phyloP scores from a whole-genome alignment of 2,329 filamentous ascomycete species.

The Pestalotiopsis fici region DNA sequence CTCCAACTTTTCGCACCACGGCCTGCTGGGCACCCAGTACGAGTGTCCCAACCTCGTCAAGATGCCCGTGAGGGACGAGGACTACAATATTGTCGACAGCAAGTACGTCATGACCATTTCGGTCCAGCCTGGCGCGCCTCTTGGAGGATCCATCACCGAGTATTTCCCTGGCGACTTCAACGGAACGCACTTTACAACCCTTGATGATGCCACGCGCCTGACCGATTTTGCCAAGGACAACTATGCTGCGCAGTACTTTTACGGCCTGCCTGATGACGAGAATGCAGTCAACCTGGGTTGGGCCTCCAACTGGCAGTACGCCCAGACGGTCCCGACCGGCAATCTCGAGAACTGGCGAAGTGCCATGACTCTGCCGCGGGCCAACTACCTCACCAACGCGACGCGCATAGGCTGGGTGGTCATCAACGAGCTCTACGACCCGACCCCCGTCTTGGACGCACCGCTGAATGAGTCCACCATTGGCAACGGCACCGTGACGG shows the following conservation, averaged over 20 bases:
- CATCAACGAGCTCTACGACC: constrained; percentile 49
- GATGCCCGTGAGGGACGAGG: constrained; percentile 44
- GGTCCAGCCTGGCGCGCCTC: constrained; percentile 58
- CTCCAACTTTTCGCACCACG: constrained; percentile 58
- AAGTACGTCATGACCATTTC: constrained; percentile 50
- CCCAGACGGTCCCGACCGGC: constrained; percentile 53
- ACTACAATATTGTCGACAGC: constrained; percentile 32
- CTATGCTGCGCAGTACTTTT: constrained; percentile 60
- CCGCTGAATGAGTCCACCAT: constrained; percentile 45
- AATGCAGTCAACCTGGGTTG: constrained; percentile 53
- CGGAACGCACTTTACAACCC: constrained; percentile 58
- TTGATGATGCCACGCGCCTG: constrained; percentile 41
- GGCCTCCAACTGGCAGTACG: constrained; percentile 64
- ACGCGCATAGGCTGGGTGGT: constrained; percentile 53
- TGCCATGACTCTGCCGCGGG: constrained; percentile 52
- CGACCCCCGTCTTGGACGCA: constrained; percentile 45
- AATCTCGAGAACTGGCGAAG: constrained; percentile 52
- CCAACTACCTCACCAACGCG: constrained; percentile 51
- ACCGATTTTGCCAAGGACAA: constrained; percentile 53
- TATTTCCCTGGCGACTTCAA: constrained; percentile 64
- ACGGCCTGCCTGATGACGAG: constrained; percentile 37
- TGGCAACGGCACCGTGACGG: constrained; percentile 46
- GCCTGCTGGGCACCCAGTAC: constrained; percentile 56
- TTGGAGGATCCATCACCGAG: constrained; percentile 55
- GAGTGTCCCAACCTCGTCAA: constrained; percentile 65